Evolutionary conservation across 768 basidiomycete species (phyloP), one percentile per base, ranked within the genome.

Genomic region (Mycena latifolia): DNA sequence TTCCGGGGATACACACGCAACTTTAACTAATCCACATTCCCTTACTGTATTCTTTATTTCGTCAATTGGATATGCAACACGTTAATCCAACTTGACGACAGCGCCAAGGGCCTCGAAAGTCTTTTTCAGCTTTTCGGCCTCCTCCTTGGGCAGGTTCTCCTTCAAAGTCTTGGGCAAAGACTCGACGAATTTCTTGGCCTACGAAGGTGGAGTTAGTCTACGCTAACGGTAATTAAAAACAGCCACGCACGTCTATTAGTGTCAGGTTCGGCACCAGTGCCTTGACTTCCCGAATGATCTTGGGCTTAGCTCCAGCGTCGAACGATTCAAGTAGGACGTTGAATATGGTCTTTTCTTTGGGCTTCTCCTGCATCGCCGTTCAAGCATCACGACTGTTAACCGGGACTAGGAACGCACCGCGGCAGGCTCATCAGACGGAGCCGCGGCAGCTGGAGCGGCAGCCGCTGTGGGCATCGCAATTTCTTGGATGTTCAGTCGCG

Each of bases 121-220:
- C 78, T 90, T 90, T 81, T 96, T 88, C 76, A 99, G 83, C 82
- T 98, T 98, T 79, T 99, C 98, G 3, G 97, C 96, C 41, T 99
- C 98, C 72, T 99, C 98, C 80, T 99, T 99, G 25, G 94, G 85
- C 63, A 98, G 75, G 77, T 94, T 94, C 81, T 99, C 98, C 81
- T 98, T 99, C 73, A 99, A 82, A 6, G 91, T 81, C 80, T 98
- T 92, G 25, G 98, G 98, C 70, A 94, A 79, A 20, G 94, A 95
- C 80, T 99, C 98, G 48, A 99, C 98, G 73, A 99, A 97, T 81
- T 98, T 99, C 88, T 99, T 99, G 27, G 98, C 98, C 98, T 99
- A 74, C 27, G 69, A 37, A 66, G 10, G n/a, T 14, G 8, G n/a
- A 63, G 45, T 50, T 55, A 47, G 46, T 48, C 28, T 22, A n/a